These are phyloP conservation scores for Herpetomonas samuelpessoai DNA, from an alignment of 208 protist species.

Conservation along the genomic window DNA sequence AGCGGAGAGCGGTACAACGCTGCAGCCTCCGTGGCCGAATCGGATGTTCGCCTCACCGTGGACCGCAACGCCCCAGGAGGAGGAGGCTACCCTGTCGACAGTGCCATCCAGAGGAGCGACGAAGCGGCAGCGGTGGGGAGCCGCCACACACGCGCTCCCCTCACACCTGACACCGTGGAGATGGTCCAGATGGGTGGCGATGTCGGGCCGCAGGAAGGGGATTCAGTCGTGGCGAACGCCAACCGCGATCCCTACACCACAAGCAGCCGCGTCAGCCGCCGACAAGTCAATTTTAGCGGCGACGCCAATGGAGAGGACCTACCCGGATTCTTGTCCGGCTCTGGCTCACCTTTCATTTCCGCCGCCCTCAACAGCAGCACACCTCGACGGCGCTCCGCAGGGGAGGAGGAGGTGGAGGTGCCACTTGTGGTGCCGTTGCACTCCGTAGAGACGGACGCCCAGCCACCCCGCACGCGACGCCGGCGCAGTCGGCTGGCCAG, in stretches of 20 bases:
- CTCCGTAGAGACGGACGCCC: background rate
- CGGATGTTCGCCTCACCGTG: too few species aligned
- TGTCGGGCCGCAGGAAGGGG: background rate
- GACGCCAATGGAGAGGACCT: background rate
- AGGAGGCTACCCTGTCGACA: too few species aligned
- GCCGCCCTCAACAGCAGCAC: background rate
- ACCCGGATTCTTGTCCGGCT: background rate
- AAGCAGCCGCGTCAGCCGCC: background rate
- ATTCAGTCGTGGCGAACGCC: background rate
- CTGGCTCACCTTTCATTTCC: background rate
- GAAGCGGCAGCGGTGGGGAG: too few species aligned
- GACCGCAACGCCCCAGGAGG: too few species aligned
- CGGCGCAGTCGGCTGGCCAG: background rate
- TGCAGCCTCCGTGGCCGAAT: too few species aligned
- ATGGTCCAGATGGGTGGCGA: background rate
- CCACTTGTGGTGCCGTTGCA: background rate
- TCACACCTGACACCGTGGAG: too few species aligned
- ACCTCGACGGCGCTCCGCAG: background rate
- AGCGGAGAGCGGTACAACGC: too few species aligned
- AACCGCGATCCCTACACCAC: background rate
- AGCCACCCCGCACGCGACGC: background rate
- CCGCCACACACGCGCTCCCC: too few species aligned
- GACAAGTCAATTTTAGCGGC: background rate
- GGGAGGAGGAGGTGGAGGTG: background rate
- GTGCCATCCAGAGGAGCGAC: too few species aligned